Base-by-base conservation (phyloP, 768 basidiomycete species). In the Serendipita sp. region DNA sequence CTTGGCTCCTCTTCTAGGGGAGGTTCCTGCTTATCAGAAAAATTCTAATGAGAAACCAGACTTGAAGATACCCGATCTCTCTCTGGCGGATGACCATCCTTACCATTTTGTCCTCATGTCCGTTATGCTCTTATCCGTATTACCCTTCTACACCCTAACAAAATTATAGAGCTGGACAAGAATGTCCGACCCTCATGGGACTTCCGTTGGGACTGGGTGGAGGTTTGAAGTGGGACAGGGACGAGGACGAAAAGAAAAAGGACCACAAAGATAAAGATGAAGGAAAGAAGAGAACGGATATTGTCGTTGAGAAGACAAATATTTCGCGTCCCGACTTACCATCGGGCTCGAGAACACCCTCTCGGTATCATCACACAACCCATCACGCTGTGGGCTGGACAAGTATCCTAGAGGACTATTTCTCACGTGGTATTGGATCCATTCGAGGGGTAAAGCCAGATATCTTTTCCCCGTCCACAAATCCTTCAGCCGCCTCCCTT, bases 91-190 rank as follows among this genome's bases (percentile, higher is more conserved):
- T 11, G 71, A 72, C 13, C 88, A 90, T 72, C 85, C 86, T 13
- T 89, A 87, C 71, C 88, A 91, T 72, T 72, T 90, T 18, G 75
- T 91, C n/a, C 81, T 89, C 10, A 78, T 90, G 87, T 88, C 71
- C 73, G 85, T 74, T 1, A 34, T 6, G 62, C 16, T 3, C 15
- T 13, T 40, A 34, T 34, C 16, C 33, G 33, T 6, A 3, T 43
- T 64, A 52, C 23, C 11, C 31, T 15, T 52, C 33, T 15, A 36
- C 37, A 16, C 16, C 1, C 62, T 37, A 4, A 48, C 16, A 44
- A 62, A 4, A 50, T 63, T 75, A 77, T 36, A 80, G 79, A 53
- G 80, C 79, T 10, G 87, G 87, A 31, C 88, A 91, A 71, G 88
- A 90, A 76, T 91, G 88, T 69, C 88, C 88, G 3, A 87, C 84